These are phyloP conservation scores for Penicillium atrosanguineum DNA, from an alignment of 495 filamentous ascomycete genomes.

Conservation along the genomic window DNA sequence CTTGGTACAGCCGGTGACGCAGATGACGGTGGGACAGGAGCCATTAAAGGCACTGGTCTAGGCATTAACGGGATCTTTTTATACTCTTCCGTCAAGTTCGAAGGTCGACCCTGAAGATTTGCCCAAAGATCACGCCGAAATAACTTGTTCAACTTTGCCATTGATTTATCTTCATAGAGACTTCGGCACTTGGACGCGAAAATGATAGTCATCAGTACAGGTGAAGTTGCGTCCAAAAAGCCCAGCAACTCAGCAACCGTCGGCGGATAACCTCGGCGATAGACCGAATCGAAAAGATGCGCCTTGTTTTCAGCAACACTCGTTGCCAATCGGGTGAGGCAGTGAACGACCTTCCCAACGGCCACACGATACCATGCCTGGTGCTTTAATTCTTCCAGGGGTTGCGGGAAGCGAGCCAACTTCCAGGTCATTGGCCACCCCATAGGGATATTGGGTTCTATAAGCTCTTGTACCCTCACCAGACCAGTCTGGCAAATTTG, in stretches of 20 bases:
- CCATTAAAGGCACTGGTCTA: not conserved
- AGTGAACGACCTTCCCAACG: not conserved
- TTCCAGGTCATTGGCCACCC: not conserved
- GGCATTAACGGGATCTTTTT: constrained; percentile 7
- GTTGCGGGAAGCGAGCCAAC: constrained; percentile 2
- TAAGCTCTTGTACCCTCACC: constrained; percentile 1
- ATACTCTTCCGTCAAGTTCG: constrained; percentile 6
- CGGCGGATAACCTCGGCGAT: constrained; percentile 50
- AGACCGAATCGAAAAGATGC: constrained; percentile 28
- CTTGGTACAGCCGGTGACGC: not conserved
- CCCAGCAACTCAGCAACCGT: constrained; percentile 57
- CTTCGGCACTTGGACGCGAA: constrained; percentile 52
- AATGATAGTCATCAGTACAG: constrained; percentile 55
- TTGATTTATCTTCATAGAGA: constrained; percentile 14
- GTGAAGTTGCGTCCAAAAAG: constrained; percentile 51
- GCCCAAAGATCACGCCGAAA: not conserved
- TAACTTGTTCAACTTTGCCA: not conserved
- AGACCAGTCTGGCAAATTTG: constrained; percentile 1
- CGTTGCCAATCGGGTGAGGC: constrained; percentile 27
- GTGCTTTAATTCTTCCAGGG: not conserved
- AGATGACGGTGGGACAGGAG: not conserved
- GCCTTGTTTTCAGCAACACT: constrained; percentile 29
- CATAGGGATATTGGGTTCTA: constrained; percentile 5
- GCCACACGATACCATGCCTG: constrained; percentile 4
- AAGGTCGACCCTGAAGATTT: not conserved